Conservation (phyloP, 768 basidiomycete genomes). For the Lyophyllum atratum region DNA sequence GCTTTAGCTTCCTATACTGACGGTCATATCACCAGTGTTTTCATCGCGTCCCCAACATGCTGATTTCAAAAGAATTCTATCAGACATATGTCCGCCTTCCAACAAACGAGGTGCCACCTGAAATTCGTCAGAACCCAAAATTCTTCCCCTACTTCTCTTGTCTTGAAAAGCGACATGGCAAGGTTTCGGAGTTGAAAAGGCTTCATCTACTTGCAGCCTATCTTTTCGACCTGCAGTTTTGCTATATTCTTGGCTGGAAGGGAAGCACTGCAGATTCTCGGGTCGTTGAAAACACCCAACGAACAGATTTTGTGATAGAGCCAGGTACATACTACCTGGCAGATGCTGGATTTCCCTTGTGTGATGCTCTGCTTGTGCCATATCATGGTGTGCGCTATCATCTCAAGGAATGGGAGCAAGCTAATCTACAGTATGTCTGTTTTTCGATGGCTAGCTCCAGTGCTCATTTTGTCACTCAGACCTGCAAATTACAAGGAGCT, state of each 20-base stretch:
- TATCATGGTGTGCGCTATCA: constrained; percentile 39
- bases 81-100: constrained; percentile 1
- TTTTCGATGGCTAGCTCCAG: too few species aligned
- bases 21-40: too few species aligned
- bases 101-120: constrained; percentile 14
- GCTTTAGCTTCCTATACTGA: not conserved
- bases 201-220: constrained; percentile 33
- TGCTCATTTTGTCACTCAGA: too few species aligned
- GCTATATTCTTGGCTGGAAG: constrained; percentile 43
- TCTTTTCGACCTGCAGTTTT: constrained; percentile 33
- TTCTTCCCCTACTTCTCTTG: constrained; percentile 35
- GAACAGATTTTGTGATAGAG: constrained; percentile 29
- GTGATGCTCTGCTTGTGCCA: constrained; percentile 36
- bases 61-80: constrained; percentile 4
- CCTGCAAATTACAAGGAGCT: constrained; percentile 39
- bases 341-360: constrained; percentile 37
- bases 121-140: constrained; percentile 28
- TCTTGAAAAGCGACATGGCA: constrained; percentile 34
- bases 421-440: constrained; percentile 9
- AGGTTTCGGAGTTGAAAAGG: constrained; percentile 15
- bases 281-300: constrained; percentile 29
- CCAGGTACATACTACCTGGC: constrained; percentile 34
- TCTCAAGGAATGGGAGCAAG: constrained; percentile 7
- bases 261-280: constrained; percentile 37
- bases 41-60: constrained; percentile 18